phyloP scores from a whole-genome alignment of 441 rosid species.

The Adansonia gregorii region DNA sequence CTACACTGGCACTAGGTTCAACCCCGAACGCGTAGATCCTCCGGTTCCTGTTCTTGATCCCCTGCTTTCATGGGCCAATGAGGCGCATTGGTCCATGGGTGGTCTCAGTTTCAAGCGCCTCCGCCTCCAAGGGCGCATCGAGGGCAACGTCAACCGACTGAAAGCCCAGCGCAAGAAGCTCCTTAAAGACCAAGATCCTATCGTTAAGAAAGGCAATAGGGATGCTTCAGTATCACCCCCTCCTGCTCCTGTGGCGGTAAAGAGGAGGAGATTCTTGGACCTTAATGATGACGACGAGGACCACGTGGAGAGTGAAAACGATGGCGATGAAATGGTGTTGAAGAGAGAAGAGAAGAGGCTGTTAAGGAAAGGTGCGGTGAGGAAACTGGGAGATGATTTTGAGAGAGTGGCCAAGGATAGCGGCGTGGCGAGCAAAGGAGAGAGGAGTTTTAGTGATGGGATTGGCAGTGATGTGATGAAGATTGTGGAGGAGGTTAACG shows the following conservation, averaged over 20 bases:
- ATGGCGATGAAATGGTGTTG: slow-evolving; percentile 12
- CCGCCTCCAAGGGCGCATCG: slow-evolving; percentile 93
- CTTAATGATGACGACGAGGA: slow-evolving; percentile 40
- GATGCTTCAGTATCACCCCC: slow-evolving; percentile 23
- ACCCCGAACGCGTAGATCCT: slow-evolving; percentile 66
- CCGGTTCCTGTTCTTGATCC: slow-evolving; percentile 72
- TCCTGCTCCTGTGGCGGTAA: slow-evolving; percentile 6
- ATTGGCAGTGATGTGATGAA: slow-evolving; percentile 34
- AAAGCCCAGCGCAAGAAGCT: slow-evolving; percentile 53
- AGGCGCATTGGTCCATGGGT: slow-evolving; percentile 99
- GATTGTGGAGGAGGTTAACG: slow-evolving; percentile 37
- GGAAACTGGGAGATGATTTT: slow-evolving; percentile 75
- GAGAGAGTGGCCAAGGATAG: slow-evolving; percentile 56
- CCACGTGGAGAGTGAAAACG: slow-evolving; percentile 34
- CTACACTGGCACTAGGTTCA: slow-evolving; percentile 52
- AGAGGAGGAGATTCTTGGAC: slow-evolving; percentile 8
- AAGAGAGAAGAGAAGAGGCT: slow-evolving; percentile 21
- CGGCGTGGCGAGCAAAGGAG: slow-evolving; percentile 3
- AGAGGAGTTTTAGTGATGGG: slow-evolving; percentile 14
- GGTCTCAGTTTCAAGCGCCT: slow-evolving; percentile 85
- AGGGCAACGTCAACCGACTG: slow-evolving; percentile 65
- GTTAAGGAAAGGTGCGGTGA: slow-evolving; percentile 40
- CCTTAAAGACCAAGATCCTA: slow-evolving; percentile 5
- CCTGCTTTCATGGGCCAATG: slow-evolving; percentile 81
- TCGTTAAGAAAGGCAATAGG: slow-evolving; percentile 31